These are phyloP conservation scores for Lachnellula subtilissima DNA, from an alignment of 2,329 filamentous ascomycete species.

Conservation along the genomic window DNA sequence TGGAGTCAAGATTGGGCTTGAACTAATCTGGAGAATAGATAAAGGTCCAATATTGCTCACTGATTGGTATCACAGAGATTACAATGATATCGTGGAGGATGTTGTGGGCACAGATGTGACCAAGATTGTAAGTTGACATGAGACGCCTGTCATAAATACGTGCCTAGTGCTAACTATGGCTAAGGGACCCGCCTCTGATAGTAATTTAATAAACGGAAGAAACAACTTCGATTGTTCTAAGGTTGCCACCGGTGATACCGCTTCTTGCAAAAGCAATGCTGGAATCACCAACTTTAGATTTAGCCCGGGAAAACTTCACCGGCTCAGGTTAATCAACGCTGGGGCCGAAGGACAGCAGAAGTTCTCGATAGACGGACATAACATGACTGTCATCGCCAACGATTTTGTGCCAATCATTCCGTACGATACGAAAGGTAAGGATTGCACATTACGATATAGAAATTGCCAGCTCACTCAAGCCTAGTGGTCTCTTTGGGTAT, in stretches of 20 bases:
- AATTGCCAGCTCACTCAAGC: neutral
- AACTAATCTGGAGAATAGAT: conserved; percentile 30
- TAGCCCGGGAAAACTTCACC: conserved; percentile 37
- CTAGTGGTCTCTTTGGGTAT: conserved; percentile 52
- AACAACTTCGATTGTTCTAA: conserved; percentile 16
- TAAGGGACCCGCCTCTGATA: conserved; percentile 10
- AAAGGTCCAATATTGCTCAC: conserved; percentile 45
- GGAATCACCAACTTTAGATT: conserved; percentile 28
- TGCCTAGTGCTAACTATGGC: neutral
- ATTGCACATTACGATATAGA: neutral
- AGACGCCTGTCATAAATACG: neutral
- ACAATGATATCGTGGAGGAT: conserved; percentile 43
- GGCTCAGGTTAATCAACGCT: conserved; percentile 42
- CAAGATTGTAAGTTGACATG: neutral
- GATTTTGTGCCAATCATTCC: conserved; percentile 43
- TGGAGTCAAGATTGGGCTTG: neutral
- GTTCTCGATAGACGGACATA: conserved; percentile 43
- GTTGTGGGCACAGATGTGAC: conserved; percentile 22
- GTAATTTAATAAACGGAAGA: conserved; percentile 25
- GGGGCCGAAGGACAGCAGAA: conserved; percentile 42
- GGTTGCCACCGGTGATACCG: neutral
- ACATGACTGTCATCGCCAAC: conserved; percentile 60
- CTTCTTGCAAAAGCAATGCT: conserved; percentile 12
- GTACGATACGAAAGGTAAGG: conserved; percentile 12
- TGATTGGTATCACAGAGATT: conserved; percentile 39